Conservation (phyloP, 148 eudicot genomes). For the Polygonum aviculare region DNA sequence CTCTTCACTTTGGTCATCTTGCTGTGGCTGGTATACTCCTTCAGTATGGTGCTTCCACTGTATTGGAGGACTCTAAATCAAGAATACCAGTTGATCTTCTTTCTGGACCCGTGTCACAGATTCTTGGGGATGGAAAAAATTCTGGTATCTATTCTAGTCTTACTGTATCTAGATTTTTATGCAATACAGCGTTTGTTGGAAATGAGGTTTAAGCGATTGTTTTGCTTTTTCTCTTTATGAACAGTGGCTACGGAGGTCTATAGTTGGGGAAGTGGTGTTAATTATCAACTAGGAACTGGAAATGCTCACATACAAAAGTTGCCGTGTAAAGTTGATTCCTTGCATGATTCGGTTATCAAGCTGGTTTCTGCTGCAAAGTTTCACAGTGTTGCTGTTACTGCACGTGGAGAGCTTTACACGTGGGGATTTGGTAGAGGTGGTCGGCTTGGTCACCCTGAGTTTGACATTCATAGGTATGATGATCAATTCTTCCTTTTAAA, state of each 20-base stretch:
- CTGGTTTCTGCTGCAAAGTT: slow-evolving; percentile 81
- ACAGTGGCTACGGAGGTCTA: slow-evolving; percentile 80
- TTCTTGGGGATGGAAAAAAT: slow-evolving; percentile 37
- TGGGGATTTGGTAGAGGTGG: slow-evolving; percentile 99
- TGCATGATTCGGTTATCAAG: slow-evolving; percentile 72
- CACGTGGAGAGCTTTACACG: slow-evolving; percentile 78
- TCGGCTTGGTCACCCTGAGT: slow-evolving; percentile 98
- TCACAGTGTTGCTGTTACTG: slow-evolving; percentile 90
- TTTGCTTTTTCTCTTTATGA: neutral
- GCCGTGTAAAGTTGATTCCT: slow-evolving; percentile 91
- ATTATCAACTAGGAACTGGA: slow-evolving; percentile 99
- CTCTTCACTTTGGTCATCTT: slow-evolving; percentile 90
- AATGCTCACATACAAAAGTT: slow-evolving; percentile 90
- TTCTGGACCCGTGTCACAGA: slow-evolving; percentile 78
- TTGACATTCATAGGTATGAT: slow-evolving; percentile 89
- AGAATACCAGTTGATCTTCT: slow-evolving; percentile 86
- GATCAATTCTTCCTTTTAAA: neutral
- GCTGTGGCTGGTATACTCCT: slow-evolving; percentile 86
- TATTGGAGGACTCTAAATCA: slow-evolving; percentile 76
- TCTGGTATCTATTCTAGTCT: slow-evolving; percentile 38
- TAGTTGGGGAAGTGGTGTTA: slow-evolving; percentile 99
- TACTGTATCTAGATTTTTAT: neutral
- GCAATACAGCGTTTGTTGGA: neutral
- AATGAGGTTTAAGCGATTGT: neutral
- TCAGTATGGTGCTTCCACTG: slow-evolving; percentile 71